These are phyloP conservation scores for Coemansia sp. DNA, from an alignment of 192 early-diverging fungal genomes.

Conservation along the genomic window DNA sequence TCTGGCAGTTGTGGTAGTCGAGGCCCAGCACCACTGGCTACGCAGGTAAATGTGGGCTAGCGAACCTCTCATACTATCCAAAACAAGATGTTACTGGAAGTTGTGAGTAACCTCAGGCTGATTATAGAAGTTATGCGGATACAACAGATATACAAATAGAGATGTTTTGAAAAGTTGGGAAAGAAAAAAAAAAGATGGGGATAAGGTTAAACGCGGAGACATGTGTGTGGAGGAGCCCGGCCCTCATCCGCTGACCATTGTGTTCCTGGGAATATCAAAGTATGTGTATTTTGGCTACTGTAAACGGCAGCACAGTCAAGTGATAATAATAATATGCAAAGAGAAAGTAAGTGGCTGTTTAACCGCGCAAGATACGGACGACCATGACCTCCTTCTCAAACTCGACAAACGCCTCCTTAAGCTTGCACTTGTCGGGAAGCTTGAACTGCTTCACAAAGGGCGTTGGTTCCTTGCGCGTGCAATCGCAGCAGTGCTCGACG, in stretches of 20 bases:
- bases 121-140: neutral
- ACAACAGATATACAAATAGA: neutral
- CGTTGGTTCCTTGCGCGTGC: slow-evolving; percentile 49
- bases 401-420: slow-evolving; percentile 43
- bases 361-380: slow-evolving; percentile 46
- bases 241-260: neutral
- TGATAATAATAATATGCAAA: slow-evolving; percentile 8
- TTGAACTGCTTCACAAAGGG: slow-evolving; percentile 47
- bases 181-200: no score
- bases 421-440: slow-evolving; percentile 45
- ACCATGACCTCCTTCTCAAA: slow-evolving; percentile 57
- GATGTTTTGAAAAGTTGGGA: neutral
- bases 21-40: neutral
- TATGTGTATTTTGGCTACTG: neutral
- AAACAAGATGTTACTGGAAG: neutral
- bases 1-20: neutral
- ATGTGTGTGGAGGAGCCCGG: neutral
- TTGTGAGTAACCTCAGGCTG: neutral
- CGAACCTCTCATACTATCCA: neutral
- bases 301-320: neutral
- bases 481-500: slow-evolving; percentile 54
- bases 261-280: neutral
- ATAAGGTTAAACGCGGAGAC: no score
- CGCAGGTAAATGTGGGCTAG: neutral
- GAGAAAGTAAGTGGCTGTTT: neutral